These are phyloP conservation scores for Dysphania ambrosioides DNA, from an alignment of 148 eudicot genomes.

Conservation along the genomic window DNA sequence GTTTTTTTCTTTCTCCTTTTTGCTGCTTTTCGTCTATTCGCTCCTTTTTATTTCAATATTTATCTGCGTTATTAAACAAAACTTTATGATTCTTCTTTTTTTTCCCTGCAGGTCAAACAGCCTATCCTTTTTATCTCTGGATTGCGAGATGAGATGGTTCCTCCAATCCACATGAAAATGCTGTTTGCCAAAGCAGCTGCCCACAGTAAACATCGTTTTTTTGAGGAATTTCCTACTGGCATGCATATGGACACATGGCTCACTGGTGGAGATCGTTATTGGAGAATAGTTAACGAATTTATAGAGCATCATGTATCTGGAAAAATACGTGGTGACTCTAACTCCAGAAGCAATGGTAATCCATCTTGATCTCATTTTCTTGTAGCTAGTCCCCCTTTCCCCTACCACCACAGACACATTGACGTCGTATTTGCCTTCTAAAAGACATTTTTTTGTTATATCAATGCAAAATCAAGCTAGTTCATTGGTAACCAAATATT, in stretches of 20 bases:
- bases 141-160: conserved; percentile 92
- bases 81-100: not conserved
- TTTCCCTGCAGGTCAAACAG: conserved; percentile 65
- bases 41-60: not conserved
- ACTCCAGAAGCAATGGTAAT: conserved; percentile 35
- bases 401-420: no score
- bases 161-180: conserved; percentile 81
- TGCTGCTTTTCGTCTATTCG: not conserved
- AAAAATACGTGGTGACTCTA: conserved; percentile 33
- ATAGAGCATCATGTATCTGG: conserved; percentile 45
- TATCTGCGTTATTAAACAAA: not conserved
- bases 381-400: not conserved
- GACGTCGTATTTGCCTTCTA: not conserved
- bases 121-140: conserved; percentile 92
- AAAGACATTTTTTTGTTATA: no score
- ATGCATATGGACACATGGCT: conserved; percentile 99
- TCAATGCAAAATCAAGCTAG: no score
- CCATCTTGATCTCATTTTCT: not conserved
- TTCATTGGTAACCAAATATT: no score
- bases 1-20: not conserved
- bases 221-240: conserved; percentile 85
- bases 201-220: conserved; percentile 53
- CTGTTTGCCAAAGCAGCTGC: conserved; percentile 90
- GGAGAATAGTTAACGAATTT: conserved; percentile 62
- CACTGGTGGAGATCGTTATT: conserved; percentile 83